Evolutionary conservation across 2,329 filamentous ascomycete species (phyloP).

Genomic region (Aspergillus aculeatinus): DNA sequence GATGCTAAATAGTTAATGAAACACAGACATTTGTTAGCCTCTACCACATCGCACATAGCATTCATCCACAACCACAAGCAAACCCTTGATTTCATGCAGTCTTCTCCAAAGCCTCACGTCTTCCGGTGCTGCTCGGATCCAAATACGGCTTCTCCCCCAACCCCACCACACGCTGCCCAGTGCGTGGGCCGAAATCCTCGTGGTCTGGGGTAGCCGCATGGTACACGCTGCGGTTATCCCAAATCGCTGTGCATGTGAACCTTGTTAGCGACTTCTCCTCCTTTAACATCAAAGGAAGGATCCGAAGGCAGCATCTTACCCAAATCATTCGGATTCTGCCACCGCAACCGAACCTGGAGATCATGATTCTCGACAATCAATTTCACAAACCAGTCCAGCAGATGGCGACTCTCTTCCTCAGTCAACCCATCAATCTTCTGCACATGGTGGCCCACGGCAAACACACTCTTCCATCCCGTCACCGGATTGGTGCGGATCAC

Average conservation of each 20-base stretch:
- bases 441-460: conserved; percentile 33
- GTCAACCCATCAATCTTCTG: conserved; percentile 35
- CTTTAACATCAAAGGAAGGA: too few species aligned
- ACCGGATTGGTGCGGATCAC: conserved; percentile 55
- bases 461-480: conserved; percentile 42
- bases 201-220: conserved; percentile 58
- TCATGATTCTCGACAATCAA: conserved; percentile 45
- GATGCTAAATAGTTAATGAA: too few species aligned
- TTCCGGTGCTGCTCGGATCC: conserved; percentile 43
- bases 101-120: conserved; percentile 25
- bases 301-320: conserved; percentile 21
- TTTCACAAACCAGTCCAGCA: conserved; percentile 38
- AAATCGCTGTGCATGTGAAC: too few species aligned
- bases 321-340: conserved; percentile 45
- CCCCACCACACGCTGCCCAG: conserved; percentile 53
- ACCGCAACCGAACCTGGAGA: conserved; percentile 40
- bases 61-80: too few species aligned
- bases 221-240: conserved; percentile 40
- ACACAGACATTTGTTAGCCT: too few species aligned
- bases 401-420: conserved; percentile 31
- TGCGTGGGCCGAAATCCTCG: conserved; percentile 48
- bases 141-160: conserved; percentile 57
- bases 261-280: too few species aligned
- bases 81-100: neutral
- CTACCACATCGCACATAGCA: too few species aligned